Base-by-base conservation (phyloP, 768 basidiomycete species). In the Termitomyces heimii region DNA sequence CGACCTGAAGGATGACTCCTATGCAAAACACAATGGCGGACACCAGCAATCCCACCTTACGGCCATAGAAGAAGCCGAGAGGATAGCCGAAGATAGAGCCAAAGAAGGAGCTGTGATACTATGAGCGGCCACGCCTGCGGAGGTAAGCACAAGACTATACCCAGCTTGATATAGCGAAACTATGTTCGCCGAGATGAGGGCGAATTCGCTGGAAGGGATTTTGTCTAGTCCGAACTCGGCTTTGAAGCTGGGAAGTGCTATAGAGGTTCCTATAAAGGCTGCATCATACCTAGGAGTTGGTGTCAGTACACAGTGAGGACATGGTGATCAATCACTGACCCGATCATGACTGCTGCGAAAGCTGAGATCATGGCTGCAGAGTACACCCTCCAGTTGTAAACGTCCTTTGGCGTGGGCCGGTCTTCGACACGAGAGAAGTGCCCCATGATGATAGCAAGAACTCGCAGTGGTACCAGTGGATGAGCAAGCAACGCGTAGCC, bases 151-250 rank as follows among this genome's bases (percentile, higher is more conserved):
- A 22, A 28, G n/a, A 29, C 46, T 61, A 26, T 49, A 73, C 71
- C 77, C 76, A 10, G 73, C 80, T 56, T 79, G 78, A 63, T 73
- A 80, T 10, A 71, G 63, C 9, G 77, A 77, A 18, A 80, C 77
- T 35, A 80, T 73, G 58, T 80, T 80, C 10, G 77, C 71, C 5
- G 72, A 73, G 46, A 75, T 68, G 26, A 66, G 53, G 26, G 72
- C 67, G 46, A 74, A 62, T 39, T 74, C 62, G 0, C 58, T 40
- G 0, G 70, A 59, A 2, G 68, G 64, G 64, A 72, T 70, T 4
- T 59, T 66, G 31, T 64, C 64, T 22, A 77, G 69, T 0, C 72
- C 72, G 50, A 81, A 82, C 44, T 75, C 78, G 22, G 58, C 50
- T 60, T 79, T 73, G 71, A 81, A 82, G 29, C 73, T 74, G 1